Evolutionary conservation across 306 rosid species (phyloP), one percentile per base, ranked within the genome.

Genomic region (Vigna nakashimae): DNA sequence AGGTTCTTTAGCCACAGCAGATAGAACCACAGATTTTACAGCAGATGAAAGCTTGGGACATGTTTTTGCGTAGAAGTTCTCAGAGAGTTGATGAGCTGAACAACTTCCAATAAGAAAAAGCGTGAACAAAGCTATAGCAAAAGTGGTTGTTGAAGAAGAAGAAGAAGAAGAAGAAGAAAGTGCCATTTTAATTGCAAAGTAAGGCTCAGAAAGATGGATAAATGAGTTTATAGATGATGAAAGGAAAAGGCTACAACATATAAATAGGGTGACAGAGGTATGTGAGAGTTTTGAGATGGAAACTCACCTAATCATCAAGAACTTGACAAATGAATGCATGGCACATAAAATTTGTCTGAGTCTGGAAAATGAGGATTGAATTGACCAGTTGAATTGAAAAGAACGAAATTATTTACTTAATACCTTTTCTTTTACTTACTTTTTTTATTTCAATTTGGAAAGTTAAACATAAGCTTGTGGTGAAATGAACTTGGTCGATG

Each of bases 41-140:
- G 79, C 34, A 6, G 24, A 12, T 6, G 82, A 83, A 63, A 87
- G 80, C 0, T 86, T 86, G 1, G 97, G 98, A 57, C 98, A 94
- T 17, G 57, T 82, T 36, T 76, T 77, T 1, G 68, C 68, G 51
- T 93, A 93, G 77, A 87, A 91, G 7, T 71, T 62, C 7, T 59
- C 69, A 4, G 87, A 88, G 60, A 93, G 98, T 56, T 80, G 58
- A 69, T 80, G 58, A 69, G 92, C 91, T 0, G 83, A 86, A 82
- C 84, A 86, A 16, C 65, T 65, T 16, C 85, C 81, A 13, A 78
- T 26, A 66, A 84, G 59, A 4, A 82, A 69, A 74, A 77, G 32
- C 77, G 82, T 73, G n/a, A 88, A 74, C 71, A 84, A 50, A 62
- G 50, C 43, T 3, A 82, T 46, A 13, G 50, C 42, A 17, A 70